Evolutionary conservation across 176 grass and related monocot genomes (phyloP).

Genomic region (Lolium perenne): DNA sequence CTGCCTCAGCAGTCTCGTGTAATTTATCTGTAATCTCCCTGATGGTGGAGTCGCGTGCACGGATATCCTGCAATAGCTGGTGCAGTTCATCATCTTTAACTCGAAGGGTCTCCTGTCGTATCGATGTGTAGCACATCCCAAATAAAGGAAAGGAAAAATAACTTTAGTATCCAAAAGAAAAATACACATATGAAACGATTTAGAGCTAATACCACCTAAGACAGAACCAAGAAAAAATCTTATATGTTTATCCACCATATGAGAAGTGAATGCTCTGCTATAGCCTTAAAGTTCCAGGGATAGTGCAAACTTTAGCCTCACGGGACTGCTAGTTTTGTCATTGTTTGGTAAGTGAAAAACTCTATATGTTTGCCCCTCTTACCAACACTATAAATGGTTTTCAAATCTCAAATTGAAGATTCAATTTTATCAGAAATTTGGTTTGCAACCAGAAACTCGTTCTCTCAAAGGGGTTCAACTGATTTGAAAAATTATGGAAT

Average conservation of each 20-base stretch:
- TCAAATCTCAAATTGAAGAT: slow-evolving; percentile 28
- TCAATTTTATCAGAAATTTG: slow-evolving; percentile 18
- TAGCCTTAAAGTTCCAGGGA: neutral
- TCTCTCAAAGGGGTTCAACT: neutral
- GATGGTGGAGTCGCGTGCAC: slow-evolving; percentile 80
- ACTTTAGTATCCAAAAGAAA: slow-evolving; percentile 40
- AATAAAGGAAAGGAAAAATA: slow-evolving; percentile 31
- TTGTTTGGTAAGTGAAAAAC: neutral
- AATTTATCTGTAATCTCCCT: slow-evolving; percentile 87
- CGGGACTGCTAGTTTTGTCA: neutral
- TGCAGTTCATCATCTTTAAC: slow-evolving; percentile 95
- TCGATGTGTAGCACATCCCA: slow-evolving; percentile 12
- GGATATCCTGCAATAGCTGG: slow-evolving; percentile 76
- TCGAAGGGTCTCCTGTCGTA: slow-evolving; percentile 77
- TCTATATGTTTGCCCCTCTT: neutral
- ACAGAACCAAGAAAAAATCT: neutral
- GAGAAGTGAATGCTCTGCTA: neutral
- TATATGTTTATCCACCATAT: slow-evolving; percentile 12
- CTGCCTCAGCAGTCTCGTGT: slow-evolving; percentile 82
- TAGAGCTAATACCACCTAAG: neutral
- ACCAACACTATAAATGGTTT: slow-evolving; percentile 10
- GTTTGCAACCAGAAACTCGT: neutral
- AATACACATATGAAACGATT: slow-evolving; percentile 7
- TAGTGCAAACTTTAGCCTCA: slow-evolving; percentile 20
- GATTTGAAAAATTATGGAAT: slow-evolving; percentile 11